phyloP scores from a whole-genome alignment of 2,329 filamentous ascomycete species.

The Neonectria ditissima region DNA sequence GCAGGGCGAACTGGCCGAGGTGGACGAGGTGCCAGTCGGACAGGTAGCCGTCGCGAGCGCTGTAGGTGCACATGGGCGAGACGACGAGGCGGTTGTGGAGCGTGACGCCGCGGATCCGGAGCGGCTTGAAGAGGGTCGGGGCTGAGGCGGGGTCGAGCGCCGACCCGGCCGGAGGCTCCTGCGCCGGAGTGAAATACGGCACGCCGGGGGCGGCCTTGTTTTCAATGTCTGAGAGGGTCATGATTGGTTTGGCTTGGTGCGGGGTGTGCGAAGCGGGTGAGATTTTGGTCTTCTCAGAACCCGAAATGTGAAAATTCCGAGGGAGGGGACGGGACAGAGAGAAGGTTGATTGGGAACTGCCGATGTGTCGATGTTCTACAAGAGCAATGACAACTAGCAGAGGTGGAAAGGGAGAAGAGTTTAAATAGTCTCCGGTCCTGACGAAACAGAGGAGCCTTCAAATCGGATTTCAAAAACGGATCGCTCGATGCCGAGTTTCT shows the following conservation, averaged over 20 bases:
- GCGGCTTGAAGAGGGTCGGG: slow-evolving; percentile 68
- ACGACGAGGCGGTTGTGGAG: slow-evolving; percentile 69
- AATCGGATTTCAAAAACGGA: background rate
- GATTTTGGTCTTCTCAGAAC: background rate
- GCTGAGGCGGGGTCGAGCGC: slow-evolving; percentile 54
- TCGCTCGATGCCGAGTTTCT: background rate
- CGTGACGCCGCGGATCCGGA: slow-evolving; percentile 64
- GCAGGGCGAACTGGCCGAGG: slow-evolving; percentile 80
- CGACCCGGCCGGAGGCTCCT: slow-evolving; percentile 64
- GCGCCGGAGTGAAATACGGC: slow-evolving; percentile 67
- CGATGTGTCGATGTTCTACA: background rate
- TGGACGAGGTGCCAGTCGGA: slow-evolving; percentile 88
- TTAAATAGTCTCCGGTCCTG: slow-evolving; percentile 6
- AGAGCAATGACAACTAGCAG: background rate
- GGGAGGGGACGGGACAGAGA: background rate
- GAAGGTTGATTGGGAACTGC: background rate
- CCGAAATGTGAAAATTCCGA: too few relatives aligned
- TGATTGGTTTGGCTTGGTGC: slow-evolving; percentile 10
- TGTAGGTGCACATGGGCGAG: slow-evolving; percentile 73
- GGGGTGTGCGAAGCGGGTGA: background rate
- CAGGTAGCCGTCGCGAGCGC: slow-evolving; percentile 71
- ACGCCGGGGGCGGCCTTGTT: slow-evolving; percentile 58
- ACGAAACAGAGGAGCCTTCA: background rate
- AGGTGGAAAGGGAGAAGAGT: background rate
- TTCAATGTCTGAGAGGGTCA: slow-evolving; percentile 37